Percentiles rank a stretch among this genome's conserved stretches.
phyloP scores from a whole-genome alignment of 192 early-diverging fungal genomes.

The Powellomyces hirtus region DNA sequence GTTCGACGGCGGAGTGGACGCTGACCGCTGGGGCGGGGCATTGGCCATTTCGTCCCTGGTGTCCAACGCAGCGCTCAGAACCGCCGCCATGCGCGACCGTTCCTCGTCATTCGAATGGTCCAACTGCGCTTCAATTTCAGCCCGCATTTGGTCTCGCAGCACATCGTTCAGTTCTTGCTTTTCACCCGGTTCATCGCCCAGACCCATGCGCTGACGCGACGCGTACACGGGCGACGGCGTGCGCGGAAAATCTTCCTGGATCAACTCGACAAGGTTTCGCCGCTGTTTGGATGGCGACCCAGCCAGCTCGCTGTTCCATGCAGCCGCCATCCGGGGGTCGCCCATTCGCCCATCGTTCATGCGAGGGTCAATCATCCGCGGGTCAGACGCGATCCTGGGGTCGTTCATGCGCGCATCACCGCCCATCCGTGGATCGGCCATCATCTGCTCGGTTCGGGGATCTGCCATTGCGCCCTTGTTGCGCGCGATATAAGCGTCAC shows the following conservation, averaged over 20 bases:
- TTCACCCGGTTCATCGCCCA: constrained; percentile 14
- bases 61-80: constrained; percentile 63
- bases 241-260: constrained; percentile 38
- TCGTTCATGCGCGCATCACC: background rate
- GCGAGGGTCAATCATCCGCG: background rate
- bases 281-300: constrained; percentile 31
- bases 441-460: constrained; percentile 8
- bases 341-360: background rate
- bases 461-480: background rate
- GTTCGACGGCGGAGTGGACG: constrained; percentile 67
- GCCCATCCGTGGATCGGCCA: background rate
- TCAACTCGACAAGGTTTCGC: constrained; percentile 38
- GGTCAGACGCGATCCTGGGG: background rate
- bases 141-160: constrained; percentile 33
- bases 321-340: constrained; percentile 3
- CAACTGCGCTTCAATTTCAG: constrained; percentile 37
- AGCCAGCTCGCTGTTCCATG: constrained; percentile 3
- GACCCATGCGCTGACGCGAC: constrained; percentile 10
- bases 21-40: constrained; percentile 58
- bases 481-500: background rate
- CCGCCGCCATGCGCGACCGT: constrained; percentile 50
- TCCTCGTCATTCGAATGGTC: constrained; percentile 52
- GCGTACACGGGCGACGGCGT: constrained; percentile 40
- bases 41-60: constrained; percentile 53
- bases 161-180: constrained; percentile 10